A percentile compares a stretch with the other conserved stretches of the same genome.
These are phyloP conservation scores for Saccharum spontaneum DNA, from an alignment of 176 grass and related monocot species.

Conservation along the genomic window DNA sequence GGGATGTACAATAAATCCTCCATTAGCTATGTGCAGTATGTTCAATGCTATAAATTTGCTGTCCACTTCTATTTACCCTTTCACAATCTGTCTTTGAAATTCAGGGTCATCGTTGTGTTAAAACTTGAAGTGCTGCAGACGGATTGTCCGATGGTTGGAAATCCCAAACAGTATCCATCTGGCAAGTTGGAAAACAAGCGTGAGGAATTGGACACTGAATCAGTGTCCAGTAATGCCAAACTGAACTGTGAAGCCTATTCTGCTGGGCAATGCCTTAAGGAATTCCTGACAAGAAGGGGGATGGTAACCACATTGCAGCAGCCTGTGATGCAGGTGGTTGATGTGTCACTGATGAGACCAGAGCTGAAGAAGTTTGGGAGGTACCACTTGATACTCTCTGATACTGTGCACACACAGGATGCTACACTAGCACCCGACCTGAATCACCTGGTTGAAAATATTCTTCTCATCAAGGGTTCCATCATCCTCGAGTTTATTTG, in stretches of 20 bases:
- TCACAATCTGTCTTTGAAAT: not conserved
- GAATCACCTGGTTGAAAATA: conserved; percentile 46
- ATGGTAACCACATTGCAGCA: not conserved
- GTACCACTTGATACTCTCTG: conserved; percentile 2
- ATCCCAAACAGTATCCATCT: not conserved
- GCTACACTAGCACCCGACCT: conserved; percentile 49
- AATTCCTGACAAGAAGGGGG: conserved; percentile 7
- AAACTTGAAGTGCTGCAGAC: not conserved
- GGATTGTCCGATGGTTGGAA: not conserved
- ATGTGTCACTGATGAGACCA: not conserved
- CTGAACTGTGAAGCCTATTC: not conserved
- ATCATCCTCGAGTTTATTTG: not conserved
- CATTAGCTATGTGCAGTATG: not conserved
- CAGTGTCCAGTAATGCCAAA: not conserved
- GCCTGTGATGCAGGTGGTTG: conserved; percentile 21
- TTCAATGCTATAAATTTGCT: not conserved
- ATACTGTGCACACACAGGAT: conserved; percentile 30
- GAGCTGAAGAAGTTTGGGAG: not conserved
- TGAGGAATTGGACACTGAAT: not conserved
- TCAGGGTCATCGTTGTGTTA: not conserved
- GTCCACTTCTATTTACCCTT: not conserved
- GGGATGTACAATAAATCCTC: not conserved
- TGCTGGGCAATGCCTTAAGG: not conserved
- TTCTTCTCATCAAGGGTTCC: not conserved
- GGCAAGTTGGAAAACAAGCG: not conserved